phyloP scores from a whole-genome alignment of 768 basidiomycete genomes.

The Mycena polygramma region DNA sequence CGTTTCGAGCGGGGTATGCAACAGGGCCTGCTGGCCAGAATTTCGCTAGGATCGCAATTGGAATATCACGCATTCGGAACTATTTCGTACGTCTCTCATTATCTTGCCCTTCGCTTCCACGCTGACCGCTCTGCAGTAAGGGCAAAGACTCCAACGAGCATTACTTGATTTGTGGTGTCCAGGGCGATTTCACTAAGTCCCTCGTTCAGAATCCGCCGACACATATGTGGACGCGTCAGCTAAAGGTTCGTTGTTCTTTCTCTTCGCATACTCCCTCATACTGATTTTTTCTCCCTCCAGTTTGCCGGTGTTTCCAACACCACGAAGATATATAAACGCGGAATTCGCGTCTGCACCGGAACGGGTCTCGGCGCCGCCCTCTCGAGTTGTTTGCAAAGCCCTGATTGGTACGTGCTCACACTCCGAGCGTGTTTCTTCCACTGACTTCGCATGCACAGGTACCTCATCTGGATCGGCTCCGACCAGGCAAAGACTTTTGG shows the following conservation, averaged over 20 bases:
- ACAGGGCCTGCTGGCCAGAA: slow-evolving; percentile 3
- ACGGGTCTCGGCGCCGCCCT: slow-evolving; percentile 41
- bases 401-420: slow-evolving; percentile 53
- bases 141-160: slow-evolving; percentile 80
- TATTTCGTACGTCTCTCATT: slow-evolving; percentile 70
- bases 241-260: no score
- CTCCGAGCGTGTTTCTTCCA: no score
- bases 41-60: slow-evolving; percentile 1
- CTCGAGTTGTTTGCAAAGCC: slow-evolving; percentile 79
- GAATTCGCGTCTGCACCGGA: no score
- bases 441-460: no score
- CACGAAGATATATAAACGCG: no score
- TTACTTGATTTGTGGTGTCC: slow-evolving; percentile 52
- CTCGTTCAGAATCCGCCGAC: no score
- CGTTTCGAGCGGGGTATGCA: slow-evolving; percentile 53
- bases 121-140: slow-evolving; percentile 59
- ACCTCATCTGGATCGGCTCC: slow-evolving; percentile 86
- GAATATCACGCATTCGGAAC: slow-evolving; percentile 45
- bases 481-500: slow-evolving; percentile 91
- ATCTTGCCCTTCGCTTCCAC: slow-evolving; percentile 4
- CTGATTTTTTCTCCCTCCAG: no score
- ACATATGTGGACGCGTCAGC: no score
- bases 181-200: no score
- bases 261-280: no score
- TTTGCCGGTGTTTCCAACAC: no score